A percentile compares a stretch with the other conserved stretches of the same genome.
phyloP scores from a whole-genome alignment of 2,329 filamentous ascomycete genomes.

The Diaporthe humulicola region DNA sequence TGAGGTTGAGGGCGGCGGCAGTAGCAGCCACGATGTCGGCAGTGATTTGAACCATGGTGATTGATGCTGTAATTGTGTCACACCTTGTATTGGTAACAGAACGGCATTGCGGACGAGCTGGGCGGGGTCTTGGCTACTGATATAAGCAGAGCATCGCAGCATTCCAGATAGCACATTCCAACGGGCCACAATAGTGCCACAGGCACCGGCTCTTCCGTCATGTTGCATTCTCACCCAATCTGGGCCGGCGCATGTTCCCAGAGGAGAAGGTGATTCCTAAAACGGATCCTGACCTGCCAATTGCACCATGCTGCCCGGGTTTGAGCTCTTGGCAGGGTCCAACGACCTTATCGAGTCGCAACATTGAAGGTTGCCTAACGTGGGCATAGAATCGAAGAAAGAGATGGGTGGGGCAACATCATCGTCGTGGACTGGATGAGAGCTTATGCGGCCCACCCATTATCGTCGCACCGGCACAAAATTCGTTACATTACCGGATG shows the following conservation, averaged over 20 bases:
- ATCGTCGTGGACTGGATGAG: too few relatives aligned
- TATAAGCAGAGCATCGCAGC: not conserved
- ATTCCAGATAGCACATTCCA: not conserved
- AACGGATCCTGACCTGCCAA: conserved; percentile 5
- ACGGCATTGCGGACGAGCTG: not conserved
- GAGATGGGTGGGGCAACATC: not conserved
- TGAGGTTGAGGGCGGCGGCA: conserved; percentile 31
- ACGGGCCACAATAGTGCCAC: not conserved
- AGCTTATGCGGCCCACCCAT: too few relatives aligned
- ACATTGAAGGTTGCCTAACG: not conserved
- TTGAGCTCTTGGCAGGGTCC: not conserved
- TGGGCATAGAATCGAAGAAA: not conserved
- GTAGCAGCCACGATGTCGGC: not conserved
- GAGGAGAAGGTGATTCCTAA: conserved; percentile 36
- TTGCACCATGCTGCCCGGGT: not conserved
- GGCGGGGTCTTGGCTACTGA: not conserved
- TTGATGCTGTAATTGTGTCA: not conserved
- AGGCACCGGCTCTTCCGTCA: not conserved
- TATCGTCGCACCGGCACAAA: too few relatives aligned
- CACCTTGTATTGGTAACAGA: too few relatives aligned
- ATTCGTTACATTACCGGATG: too few relatives aligned
- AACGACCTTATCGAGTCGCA: not conserved
- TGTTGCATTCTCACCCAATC: not conserved
- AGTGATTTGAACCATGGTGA: conserved; percentile 20
- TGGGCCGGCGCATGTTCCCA: conserved; percentile 19